Evolutionary conservation across 1,139 yeast genomes (phyloP), one percentile per base, ranked within the genome.

Genomic region (Suhomyces guaymorum): DNA sequence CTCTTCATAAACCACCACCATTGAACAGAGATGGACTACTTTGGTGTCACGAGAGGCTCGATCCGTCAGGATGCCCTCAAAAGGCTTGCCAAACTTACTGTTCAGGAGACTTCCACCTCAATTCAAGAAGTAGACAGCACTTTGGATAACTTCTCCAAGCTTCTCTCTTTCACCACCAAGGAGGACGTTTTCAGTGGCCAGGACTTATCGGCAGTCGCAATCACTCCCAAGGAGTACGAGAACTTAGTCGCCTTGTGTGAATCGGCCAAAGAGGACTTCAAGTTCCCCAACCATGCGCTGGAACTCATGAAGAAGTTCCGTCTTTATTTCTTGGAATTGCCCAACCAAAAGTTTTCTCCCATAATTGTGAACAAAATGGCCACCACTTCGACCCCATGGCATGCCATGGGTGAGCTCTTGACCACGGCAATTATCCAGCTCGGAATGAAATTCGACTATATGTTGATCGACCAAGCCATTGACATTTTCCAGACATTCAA

Each of bases 191-290:
- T 34, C 33, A 37, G 26, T 17, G 37, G 31, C 11, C 35, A 33
- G 13, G 36, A 32, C 13, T 38, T 57, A 20, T 54, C 66, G 1
- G 42, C 42, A 10, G 66, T 69, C 13, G 75, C 79, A 1, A 65
- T 79, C 33, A 57, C 73, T 2, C 54, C 66, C 22, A 75, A 74
- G 35, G 95, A 88, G 54, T 73, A 80, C 51, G 95, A 89, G 51
- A 78, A 82, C 5, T 61, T 89, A 38, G 52, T 80, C 33, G 87
- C 95, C 0, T 60, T 88, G 17, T 77, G 86, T 36, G 71, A 70
- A 15, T 67, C 87, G 13, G 70, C 82, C 7, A 45, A 58, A 2
- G 52, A 51, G 23, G 67, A 78, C 8, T 53, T 63, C 39, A 66
- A 68, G 32, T 52, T 59, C 32, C 49, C 57, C 14, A 55, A 53